Conservation (phyloP, 768 basidiomycete species). For the Imleria badia region DNA sequence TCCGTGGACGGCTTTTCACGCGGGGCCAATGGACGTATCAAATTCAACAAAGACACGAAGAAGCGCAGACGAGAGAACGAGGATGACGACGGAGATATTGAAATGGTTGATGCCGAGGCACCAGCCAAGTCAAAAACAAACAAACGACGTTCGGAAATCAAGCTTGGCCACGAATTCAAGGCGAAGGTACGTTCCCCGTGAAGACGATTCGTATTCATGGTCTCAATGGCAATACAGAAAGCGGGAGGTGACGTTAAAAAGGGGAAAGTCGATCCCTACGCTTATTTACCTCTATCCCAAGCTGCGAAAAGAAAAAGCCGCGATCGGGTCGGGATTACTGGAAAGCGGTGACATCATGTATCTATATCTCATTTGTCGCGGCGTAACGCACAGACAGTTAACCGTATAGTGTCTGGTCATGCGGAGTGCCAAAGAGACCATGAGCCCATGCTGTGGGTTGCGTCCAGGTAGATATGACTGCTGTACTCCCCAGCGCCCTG, state of each 20-base stretch:
- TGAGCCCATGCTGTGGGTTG: slow-evolving; percentile 64
- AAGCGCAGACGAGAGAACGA: slow-evolving; percentile 77
- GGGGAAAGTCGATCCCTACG: slow-evolving; percentile 86
- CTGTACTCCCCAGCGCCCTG: slow-evolving; percentile 45
- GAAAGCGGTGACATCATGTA: slow-evolving; percentile 49
- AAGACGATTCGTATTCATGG: not conserved
- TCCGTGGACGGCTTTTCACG: slow-evolving; percentile 90
- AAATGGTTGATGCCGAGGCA: slow-evolving; percentile 72
- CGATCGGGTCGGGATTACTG: slow-evolving; percentile 55
- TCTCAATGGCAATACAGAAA: slow-evolving; percentile 52
- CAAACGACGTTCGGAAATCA: slow-evolving; percentile 52
- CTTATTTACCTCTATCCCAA: slow-evolving; percentile 82
- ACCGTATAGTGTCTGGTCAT: slow-evolving; percentile 72
- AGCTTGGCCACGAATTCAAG: slow-evolving; percentile 87
- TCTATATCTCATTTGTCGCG: not conserved
- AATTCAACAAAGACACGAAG: slow-evolving; percentile 97
- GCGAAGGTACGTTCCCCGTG: slow-evolving; percentile 69
- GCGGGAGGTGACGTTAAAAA: slow-evolving; percentile 94
- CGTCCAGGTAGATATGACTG: slow-evolving; percentile 43
- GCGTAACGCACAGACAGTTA: slow-evolving; percentile 28
- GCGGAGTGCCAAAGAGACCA: slow-evolving; percentile 67
- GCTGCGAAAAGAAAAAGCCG: slow-evolving; percentile 66
- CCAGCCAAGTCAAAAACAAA: slow-evolving; percentile 43
- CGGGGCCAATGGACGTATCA: slow-evolving; percentile 79
- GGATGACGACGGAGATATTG: slow-evolving; percentile 61